phyloP scores from a whole-genome alignment of 179 eudicot species.

The Spergularia azorica region DNA sequence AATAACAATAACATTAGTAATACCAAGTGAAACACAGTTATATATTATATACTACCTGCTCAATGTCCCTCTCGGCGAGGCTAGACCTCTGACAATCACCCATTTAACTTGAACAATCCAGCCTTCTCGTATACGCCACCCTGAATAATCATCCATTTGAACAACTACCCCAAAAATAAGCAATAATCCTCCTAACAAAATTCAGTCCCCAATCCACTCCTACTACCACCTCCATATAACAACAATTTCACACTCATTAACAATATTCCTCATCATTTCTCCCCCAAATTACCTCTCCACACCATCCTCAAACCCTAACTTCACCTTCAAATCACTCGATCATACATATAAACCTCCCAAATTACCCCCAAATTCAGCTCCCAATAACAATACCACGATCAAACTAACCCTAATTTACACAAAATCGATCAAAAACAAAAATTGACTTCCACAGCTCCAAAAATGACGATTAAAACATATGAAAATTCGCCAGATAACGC shows the following conservation, averaged over 20 bases:
- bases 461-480: not conserved
- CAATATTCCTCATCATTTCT: not conserved
- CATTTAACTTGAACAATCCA: slow-evolving; percentile 58
- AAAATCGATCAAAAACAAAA: too few relatives aligned
- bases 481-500: not conserved
- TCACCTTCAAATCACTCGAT: not conserved
- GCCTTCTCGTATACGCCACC: slow-evolving; percentile 14
- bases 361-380: not conserved
- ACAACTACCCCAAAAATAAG: slow-evolving; percentile 34
- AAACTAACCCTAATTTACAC: not conserved
- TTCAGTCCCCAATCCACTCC: slow-evolving; percentile 5
- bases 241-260: slow-evolving; percentile 1
- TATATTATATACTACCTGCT: slow-evolving; percentile 43
- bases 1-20: not conserved
- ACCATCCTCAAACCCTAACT: slow-evolving; percentile 17
- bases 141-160: slow-evolving; percentile 58
- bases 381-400: not conserved
- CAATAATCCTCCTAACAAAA: slow-evolving; percentile 16
- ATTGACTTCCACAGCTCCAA: not conserved
- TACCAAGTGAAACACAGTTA: not conserved
- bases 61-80: slow-evolving; percentile 57
- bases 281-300: not conserved
- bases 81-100: slow-evolving; percentile 57
- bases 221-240: slow-evolving; percentile 29
- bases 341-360: not conserved